Evolutionary conservation across 176 grass and related monocot species (phyloP).

Genomic region (Musa acuminata): DNA sequence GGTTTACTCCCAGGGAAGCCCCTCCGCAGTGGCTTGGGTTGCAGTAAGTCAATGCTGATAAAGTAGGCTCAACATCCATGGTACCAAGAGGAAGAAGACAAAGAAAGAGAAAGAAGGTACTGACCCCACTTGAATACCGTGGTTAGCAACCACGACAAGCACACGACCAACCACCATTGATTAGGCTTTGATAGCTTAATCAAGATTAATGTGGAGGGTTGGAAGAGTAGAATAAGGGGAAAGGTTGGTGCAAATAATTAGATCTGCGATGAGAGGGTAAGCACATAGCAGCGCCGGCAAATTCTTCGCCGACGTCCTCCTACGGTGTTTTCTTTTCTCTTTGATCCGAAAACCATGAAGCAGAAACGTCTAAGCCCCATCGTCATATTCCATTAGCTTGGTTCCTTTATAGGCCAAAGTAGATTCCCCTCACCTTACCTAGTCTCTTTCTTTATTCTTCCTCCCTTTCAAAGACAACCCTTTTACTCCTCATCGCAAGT

Average conservation of each 20-base stretch:
- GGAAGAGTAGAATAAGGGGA: neutral
- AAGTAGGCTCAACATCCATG: neutral
- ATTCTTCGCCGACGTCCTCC: no score
- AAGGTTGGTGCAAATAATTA: conserved; percentile 2
- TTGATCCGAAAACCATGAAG: neutral
- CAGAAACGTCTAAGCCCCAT: neutral
- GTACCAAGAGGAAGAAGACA: conserved; percentile 1
- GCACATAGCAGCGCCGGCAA: no score
- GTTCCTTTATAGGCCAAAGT: neutral
- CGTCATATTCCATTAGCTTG: neutral
- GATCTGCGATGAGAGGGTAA: neutral
- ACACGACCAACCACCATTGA: conserved; percentile 7
- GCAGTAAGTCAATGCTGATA: no score
- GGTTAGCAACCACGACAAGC: neutral
- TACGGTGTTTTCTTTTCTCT: neutral
- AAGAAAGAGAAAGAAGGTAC: neutral
- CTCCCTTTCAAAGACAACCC: neutral
- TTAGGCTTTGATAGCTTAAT: neutral
- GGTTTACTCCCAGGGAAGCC: no score
- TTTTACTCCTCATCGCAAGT: neutral
- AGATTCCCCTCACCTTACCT: neutral
- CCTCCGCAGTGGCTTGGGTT: no score
- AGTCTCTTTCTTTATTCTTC: neutral
- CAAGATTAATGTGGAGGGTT: no score
- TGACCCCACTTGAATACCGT: neutral